Base-by-base conservation (phyloP, 108 stramenopile genomes). In the Schizochytrium sp. region DNA sequence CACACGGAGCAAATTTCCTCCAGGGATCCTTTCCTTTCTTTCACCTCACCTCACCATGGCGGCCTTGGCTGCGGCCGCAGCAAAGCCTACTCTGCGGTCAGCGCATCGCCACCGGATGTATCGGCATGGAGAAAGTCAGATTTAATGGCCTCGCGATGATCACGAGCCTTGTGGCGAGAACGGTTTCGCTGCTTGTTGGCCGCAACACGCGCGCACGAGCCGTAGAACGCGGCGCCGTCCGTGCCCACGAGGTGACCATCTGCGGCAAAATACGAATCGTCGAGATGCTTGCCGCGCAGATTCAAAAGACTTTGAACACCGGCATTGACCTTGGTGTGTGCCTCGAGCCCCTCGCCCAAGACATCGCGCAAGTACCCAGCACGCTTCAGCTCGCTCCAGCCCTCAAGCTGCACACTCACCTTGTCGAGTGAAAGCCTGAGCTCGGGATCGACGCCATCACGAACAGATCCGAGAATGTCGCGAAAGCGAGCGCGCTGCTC, bases 401-500 rank as follows among this genome's bases (percentile, higher is more conserved):
- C 51, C 51, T 83, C 76, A 12, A 83, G 51, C n/a, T 43, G 12
- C 6, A 83, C 10, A 18, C 6, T 47, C n/a, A 53, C 51, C 76
- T 53, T 83, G 19, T 83, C 76, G 51, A 83, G 12, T 18, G 23
- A 6, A 6, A 83, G n/a, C 76, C 4, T 83, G n/a, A 12, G 19
- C 48, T 53, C 51, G 19, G 76, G 76, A 18, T 83, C 48, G 6
- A 45, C 28, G 18, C 51, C 76, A 23, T 83, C 76, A 0, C 76
- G 76, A 55, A 83, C 51, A 18, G 48, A 83, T 6, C 14, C 76
- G 0, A 83, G 19, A 34, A 83, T 12, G 51, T 45, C 48, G 12
- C 76, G 76, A 28, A 83, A 83, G 51, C 76, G 76, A 8, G 76
- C 45, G 51, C 76, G 76, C 76, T 83, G 76, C 51, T 83, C 76